These are phyloP conservation scores for Neltuma alba DNA, from an alignment of 306 rosid species.

Conservation along the genomic window DNA sequence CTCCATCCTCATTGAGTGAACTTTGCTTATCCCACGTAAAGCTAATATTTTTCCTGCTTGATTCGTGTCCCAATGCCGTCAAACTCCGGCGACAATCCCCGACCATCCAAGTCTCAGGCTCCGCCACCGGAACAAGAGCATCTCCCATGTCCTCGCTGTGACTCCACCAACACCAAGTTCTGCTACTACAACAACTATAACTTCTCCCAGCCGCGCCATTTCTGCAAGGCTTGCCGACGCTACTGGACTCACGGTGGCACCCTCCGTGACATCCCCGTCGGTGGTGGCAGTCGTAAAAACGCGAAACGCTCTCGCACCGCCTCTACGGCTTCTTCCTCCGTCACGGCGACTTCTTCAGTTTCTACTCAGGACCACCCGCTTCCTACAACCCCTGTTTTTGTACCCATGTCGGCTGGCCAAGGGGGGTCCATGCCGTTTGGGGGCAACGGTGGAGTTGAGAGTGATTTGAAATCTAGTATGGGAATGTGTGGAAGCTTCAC, in stretches of 20 bases:
- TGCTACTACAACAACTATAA: slow-evolving; percentile 98
- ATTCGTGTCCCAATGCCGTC: slow-evolving; percentile 52
- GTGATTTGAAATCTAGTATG: slow-evolving; percentile 42
- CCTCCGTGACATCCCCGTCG: slow-evolving; percentile 94
- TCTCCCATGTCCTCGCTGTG: slow-evolving; percentile 93
- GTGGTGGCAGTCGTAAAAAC: slow-evolving; percentile 58
- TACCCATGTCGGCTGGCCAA: slow-evolving; percentile 38
- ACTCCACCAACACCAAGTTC: slow-evolving; percentile 94
- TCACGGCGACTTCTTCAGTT: slow-evolving; percentile 31
- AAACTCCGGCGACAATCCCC: slow-evolving; percentile 60
- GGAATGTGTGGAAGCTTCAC: slow-evolving; percentile 68
- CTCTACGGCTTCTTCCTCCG: neutral
- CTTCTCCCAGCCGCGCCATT: slow-evolving; percentile 97
- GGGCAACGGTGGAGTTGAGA: slow-evolving; percentile 40
- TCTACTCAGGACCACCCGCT: slow-evolving; percentile 36
- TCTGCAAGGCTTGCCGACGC: slow-evolving; percentile 98
- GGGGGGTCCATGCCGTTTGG: slow-evolving; percentile 41
- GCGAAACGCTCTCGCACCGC: too few species aligned
- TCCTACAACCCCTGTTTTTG: slow-evolving; percentile 41
- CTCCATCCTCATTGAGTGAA: neutral
- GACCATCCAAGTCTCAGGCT: slow-evolving; percentile 41
- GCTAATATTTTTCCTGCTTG: neutral
- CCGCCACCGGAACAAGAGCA: slow-evolving; percentile 87
- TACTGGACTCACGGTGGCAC: slow-evolving; percentile 99
- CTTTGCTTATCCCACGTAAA: neutral